phyloP scores from a whole-genome alignment of 495 filamentous ascomycete species.

The Filosporella fistucella region DNA sequence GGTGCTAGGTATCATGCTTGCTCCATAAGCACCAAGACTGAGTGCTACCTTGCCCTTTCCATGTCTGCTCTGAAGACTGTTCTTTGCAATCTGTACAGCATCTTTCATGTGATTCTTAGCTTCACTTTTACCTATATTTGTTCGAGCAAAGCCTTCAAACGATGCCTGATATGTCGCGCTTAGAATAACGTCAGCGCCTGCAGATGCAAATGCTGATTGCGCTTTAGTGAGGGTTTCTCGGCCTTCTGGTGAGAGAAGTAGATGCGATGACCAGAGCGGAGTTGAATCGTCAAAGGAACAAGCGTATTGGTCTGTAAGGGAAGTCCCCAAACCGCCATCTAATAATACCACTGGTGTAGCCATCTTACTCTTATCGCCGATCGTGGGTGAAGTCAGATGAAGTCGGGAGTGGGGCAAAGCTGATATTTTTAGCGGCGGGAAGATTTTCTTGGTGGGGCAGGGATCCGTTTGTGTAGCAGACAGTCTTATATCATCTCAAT shows the following conservation, averaged over 20 bases:
- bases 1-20: conserved; percentile 55
- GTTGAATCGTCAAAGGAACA: conserved; percentile 42
- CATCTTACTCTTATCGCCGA: too few relatives aligned
- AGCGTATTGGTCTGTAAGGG: conserved; percentile 51
- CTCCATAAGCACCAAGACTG: conserved; percentile 60
- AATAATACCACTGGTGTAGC: conserved; percentile 43
- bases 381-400: too few relatives aligned
- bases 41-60: conserved; percentile 35
- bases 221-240: conserved; percentile 42
- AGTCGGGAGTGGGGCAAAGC: too few relatives aligned
- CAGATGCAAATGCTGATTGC: conserved; percentile 47
- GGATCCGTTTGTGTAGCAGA: too few relatives aligned
- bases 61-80: conserved; percentile 3
- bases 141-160: conserved; percentile 41
- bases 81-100: conserved; percentile 6
- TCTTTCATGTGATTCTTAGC: conserved; percentile 12
- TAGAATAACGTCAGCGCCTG: conserved; percentile 54
- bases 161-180: conserved; percentile 65
- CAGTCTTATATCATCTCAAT: too few relatives aligned
- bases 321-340: conserved; percentile 64
- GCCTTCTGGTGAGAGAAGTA: conserved; percentile 40
- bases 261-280: conserved; percentile 63
- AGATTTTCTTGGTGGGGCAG: too few relatives aligned
- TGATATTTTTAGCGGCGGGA: too few relatives aligned
- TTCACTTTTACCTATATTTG: conserved; percentile 6